Conservation (phyloP, 2,329 filamentous ascomycete species). For the Verticillium albo-atrum region DNA sequence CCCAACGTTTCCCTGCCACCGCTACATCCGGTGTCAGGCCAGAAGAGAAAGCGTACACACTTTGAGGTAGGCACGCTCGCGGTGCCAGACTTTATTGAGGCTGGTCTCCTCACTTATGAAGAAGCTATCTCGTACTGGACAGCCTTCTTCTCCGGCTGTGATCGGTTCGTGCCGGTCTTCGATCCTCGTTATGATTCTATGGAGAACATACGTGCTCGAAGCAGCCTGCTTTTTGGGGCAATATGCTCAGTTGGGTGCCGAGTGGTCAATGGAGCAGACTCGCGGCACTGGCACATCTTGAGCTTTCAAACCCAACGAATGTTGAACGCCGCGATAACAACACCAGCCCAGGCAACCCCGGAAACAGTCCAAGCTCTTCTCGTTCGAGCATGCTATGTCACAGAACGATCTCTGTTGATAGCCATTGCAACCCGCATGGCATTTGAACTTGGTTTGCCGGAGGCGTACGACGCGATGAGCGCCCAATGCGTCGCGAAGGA, state of each 20-base stretch:
- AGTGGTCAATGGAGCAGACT: constrained; percentile 32
- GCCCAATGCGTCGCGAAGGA: constrained; percentile 9
- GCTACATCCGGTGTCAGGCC: background rate
- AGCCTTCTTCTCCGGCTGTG: constrained; percentile 20
- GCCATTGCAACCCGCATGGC: constrained; percentile 47
- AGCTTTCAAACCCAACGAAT: constrained; percentile 36
- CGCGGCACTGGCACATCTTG: constrained; percentile 34
- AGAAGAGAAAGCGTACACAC: constrained; percentile 9
- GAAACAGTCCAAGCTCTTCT: constrained; percentile 49
- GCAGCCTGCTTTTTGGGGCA: constrained; percentile 44
- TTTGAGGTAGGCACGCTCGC: constrained; percentile 8
- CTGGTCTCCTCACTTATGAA: constrained; percentile 14
- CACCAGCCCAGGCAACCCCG: constrained; percentile 23
- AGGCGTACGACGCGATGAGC: constrained; percentile 34
- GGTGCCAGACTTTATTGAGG: constrained; percentile 15
- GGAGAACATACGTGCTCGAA: constrained; percentile 37
- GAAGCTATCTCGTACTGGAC: constrained; percentile 17
- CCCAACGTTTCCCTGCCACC: background rate
- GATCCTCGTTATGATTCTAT: constrained; percentile 34
- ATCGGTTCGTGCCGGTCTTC: constrained; percentile 21
- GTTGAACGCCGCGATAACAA: constrained; percentile 31
- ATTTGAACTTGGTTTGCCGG: constrained; percentile 39
- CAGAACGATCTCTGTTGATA: constrained; percentile 44
- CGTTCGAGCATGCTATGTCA: constrained; percentile 46
- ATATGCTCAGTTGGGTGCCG: constrained; percentile 49